These are phyloP conservation scores for Cladobotryum mycophilum DNA, from an alignment of 2,329 filamentous ascomycete genomes.

Conservation along the genomic window DNA sequence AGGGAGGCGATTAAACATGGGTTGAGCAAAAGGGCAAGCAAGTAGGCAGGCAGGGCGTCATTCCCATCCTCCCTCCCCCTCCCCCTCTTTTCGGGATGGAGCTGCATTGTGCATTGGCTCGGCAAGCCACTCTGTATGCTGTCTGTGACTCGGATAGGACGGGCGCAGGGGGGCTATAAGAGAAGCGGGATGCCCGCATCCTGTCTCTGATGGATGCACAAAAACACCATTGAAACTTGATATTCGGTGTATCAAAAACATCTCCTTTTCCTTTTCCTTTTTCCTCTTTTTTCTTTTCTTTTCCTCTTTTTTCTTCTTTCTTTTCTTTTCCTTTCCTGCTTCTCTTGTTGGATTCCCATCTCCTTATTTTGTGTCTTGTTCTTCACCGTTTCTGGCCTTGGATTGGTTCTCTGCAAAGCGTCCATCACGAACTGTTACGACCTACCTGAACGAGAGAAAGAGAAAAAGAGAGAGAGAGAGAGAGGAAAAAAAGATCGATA, in stretches of 20 bases:
- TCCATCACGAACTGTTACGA: neutral
- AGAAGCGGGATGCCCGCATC: neutral
- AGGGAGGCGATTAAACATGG: no score
- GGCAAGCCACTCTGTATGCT: neutral
- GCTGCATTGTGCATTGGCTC: no score
- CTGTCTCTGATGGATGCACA: neutral
- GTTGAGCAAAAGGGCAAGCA: no score
- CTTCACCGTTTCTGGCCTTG: neutral
- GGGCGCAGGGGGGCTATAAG: neutral
- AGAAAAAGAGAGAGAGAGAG: neutral
- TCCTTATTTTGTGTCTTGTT: neutral
- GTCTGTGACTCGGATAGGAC: neutral
- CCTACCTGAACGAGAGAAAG: neutral
- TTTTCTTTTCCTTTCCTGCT: conserved; percentile 18
- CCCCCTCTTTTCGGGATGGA: no score
- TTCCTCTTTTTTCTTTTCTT: conserved; percentile 15
- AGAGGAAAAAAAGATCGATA: conserved; percentile 1
- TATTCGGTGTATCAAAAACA: conserved; percentile 7
- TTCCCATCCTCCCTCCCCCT: no score
- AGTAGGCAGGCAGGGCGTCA: no score
- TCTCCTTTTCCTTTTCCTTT: conserved; percentile 16
- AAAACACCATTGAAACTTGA: neutral
- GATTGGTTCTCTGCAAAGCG: neutral
- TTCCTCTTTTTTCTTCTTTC: conserved; percentile 14
- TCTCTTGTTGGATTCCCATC: conserved; percentile 11